Evolutionary conservation across 495 filamentous ascomycete genomes (phyloP), one percentile per base, ranked within the genome.

Genomic region (Penicillium psychrofluorescens): DNA sequence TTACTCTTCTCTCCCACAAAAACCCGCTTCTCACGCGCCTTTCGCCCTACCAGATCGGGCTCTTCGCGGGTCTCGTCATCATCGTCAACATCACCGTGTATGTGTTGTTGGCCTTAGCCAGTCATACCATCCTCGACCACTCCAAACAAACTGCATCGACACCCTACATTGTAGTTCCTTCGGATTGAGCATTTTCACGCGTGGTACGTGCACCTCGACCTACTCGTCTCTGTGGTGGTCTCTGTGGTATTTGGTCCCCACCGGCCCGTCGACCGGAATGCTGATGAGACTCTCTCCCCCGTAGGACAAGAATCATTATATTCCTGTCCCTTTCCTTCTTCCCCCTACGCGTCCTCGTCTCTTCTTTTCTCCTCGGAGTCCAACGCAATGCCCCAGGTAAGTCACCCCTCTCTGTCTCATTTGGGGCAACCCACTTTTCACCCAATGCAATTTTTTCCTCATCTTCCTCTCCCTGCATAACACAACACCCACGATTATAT

Each of bases 381-480:
- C 45, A 50, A 40, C 49, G 59, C 45, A 44, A 73, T 73, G 70
- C 66, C 68, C 54, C 61, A 59, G 61, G 70, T 73, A 66, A 70
- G 70, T 47, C 46, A 51, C 45, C 50, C 49, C 44, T 51, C 27
- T 3, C 22, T 22, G 22, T 22, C 22, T 22, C 22, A 6, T 22
- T 3, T 22, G 22, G 22, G 22, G 6, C 22, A 22, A 22, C 22
- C 22, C 22, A 22, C 4, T 22, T 22, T 22, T 22, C 22, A 22
- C 22, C 22, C 22, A 1, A 22, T 22, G 22, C 22, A 22, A 22
- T 22, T 22, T 22, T 22, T 22, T 22, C 22, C 22, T 22, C 22
- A 16, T 16, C 4, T 3, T 22, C 22, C 22, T 22, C 22, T 4
- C 22, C 22, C 22, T 22, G 3, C 22, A 22, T 0, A 22, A 22